Percentiles rank a stretch among this genome's conserved stretches.
phyloP scores from a whole-genome alignment of 805 yeast genomes.

The Zygoascus flipseniorum region DNA sequence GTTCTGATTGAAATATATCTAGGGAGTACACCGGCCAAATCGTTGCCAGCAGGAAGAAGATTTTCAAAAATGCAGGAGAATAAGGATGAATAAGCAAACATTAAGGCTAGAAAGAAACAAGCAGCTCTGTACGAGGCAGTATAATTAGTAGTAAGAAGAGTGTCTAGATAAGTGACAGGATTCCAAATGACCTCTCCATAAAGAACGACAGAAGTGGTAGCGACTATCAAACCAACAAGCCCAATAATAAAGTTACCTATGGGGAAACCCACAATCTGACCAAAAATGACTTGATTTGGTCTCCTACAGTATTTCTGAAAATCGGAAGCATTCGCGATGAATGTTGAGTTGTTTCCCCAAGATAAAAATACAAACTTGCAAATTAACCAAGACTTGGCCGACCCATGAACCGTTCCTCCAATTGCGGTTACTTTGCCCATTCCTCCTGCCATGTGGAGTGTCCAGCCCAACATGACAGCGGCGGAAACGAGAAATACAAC shows the following conservation, averaged over 20 bases:
- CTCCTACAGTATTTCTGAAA: constrained; percentile 10
- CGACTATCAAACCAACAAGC: constrained; percentile 37
- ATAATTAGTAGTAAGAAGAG: constrained; percentile 3
- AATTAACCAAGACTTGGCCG: constrained; percentile 8
- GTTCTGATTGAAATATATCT: constrained; percentile 35
- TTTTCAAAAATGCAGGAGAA: constrained; percentile 29
- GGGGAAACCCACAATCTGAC: constrained; percentile 11
- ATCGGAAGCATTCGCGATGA: constrained; percentile 12
- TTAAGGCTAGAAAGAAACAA: constrained; percentile 7
- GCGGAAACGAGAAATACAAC: constrained; percentile 8
- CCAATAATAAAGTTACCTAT: constrained; percentile 9
- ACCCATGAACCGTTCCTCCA: not conserved
- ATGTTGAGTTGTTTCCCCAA: constrained; percentile 13
- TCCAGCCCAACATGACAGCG: constrained; percentile 10
- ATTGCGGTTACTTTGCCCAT: not conserved
- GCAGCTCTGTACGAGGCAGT: constrained; percentile 10
- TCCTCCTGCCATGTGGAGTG: constrained; percentile 4
- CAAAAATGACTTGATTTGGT: constrained; percentile 6
- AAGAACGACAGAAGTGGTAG: constrained; percentile 34
- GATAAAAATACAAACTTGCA: constrained; percentile 5
- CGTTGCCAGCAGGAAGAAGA: constrained; percentile 42
- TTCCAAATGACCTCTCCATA: constrained; percentile 40
- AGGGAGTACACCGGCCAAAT: constrained; percentile 40
- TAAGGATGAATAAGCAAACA: constrained; percentile 9
- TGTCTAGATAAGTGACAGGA: constrained; percentile 28